phyloP scores from a whole-genome alignment of 1,284 basidiomycete species.

The Takashimella tepidaria region DNA sequence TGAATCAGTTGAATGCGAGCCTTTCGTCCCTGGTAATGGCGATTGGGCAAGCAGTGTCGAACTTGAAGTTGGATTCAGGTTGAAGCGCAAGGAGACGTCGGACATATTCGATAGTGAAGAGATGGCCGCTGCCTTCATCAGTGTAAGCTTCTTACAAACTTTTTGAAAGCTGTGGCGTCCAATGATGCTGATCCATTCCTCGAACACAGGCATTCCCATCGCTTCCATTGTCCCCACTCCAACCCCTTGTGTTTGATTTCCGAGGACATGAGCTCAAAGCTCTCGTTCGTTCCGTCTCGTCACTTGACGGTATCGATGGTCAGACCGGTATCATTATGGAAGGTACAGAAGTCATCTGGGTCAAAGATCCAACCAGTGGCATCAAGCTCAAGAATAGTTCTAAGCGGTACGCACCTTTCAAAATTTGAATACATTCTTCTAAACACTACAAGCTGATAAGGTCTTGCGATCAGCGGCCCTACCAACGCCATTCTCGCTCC shows the following conservation, averaged over 20 bases:
- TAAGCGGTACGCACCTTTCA: conserved; percentile 61
- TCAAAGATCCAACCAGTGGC: conserved; percentile 71
- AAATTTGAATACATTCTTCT: background rate
- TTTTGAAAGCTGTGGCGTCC: background rate
- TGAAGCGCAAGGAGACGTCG: conserved; percentile 59
- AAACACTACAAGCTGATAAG: no score
- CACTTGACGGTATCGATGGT: conserved; percentile 50
- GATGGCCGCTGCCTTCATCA: conserved; percentile 68
- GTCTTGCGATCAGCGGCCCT: conserved; percentile 64
- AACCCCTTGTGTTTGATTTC: conserved; percentile 83
- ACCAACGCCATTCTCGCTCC: conserved; percentile 94
- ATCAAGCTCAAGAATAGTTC: conserved; percentile 91
- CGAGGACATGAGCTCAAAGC: conserved; percentile 80
- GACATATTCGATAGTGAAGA: conserved; percentile 80
- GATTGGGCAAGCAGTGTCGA: conserved; percentile 72
- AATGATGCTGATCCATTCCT: conserved; percentile 46
- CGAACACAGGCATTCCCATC: conserved; percentile 65
- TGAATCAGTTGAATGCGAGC: conserved; percentile 66
- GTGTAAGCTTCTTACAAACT: conserved; percentile 36
- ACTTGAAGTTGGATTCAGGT: conserved; percentile 70
- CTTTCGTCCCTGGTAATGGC: conserved; percentile 58
- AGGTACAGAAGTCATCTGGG: conserved; percentile 81
- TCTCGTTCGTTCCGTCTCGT: conserved; percentile 61
- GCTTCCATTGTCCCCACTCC: conserved; percentile 56
- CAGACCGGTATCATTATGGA: conserved; percentile 78